Percentiles rank a stretch among this genome's conserved stretches.
Conservation (phyloP, 371 early-diverging fungal genomes). For the Conidiobolus coronatus region DNA sequence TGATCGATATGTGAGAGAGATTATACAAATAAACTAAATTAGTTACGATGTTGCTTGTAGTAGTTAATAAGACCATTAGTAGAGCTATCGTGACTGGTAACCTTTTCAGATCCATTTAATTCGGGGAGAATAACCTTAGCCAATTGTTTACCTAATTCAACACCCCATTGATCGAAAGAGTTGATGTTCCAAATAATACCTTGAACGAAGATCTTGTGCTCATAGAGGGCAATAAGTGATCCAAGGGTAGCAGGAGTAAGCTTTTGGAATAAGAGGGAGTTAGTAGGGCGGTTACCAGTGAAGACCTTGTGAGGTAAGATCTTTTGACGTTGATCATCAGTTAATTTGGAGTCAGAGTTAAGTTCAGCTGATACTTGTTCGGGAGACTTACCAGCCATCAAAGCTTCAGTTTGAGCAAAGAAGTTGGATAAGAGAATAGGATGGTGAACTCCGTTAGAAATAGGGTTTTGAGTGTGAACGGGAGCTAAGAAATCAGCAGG, state of each 20-base stretch:
- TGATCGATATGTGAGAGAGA: no score
- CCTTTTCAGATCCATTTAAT: conserved; percentile 25
- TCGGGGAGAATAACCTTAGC: conserved; percentile 91
- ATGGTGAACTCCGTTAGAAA: conserved; percentile 57
- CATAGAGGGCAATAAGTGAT: conserved; percentile 87
- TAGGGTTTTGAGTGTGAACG: conserved; percentile 69
- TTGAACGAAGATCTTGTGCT: conserved; percentile 99
- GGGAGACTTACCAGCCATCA: conserved; percentile 75
- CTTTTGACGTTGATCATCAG: conserved; percentile 23
- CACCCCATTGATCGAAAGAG: conserved; percentile 97
- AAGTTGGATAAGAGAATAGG: conserved; percentile 93
- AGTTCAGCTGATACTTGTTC: conserved; percentile 54
- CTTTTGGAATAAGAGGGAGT: conserved; percentile 81
- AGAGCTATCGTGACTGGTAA: conserved; percentile 61
- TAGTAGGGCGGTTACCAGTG: conserved; percentile 92
- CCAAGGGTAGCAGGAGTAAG: conserved; percentile 87
- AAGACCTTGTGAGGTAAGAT: conserved; percentile 83
- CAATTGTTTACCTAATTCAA: conserved; percentile 96
- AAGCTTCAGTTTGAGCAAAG: conserved; percentile 96
- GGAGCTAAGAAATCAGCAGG: conserved; percentile 95
- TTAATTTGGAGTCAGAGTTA: conserved; percentile 20
- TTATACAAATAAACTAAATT: neutral
- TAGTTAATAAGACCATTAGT: conserved; percentile 90
- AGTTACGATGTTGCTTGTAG: conserved; percentile 32
- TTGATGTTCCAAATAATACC: conserved; percentile 96